These are phyloP conservation scores for Sorghum bicolor DNA, from an alignment of 176 grass and related monocot genomes.

Conservation along the genomic window Sorghum_bicolor_NCBIv3 NC_012872.2:69369501-69370000, in stretches of 20 bases:
- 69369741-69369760: background rate
- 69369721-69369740: background rate
- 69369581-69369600: background rate
- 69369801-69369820: background rate
- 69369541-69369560: constrained; percentile 1
- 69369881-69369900: background rate
- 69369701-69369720: background rate
- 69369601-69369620: background rate
- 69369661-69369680: background rate
- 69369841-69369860: constrained; percentile 2
- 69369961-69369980: background rate
- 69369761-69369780: background rate
- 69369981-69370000: background rate
- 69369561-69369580: background rate
- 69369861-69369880: background rate
- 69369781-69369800: constrained; percentile 18
- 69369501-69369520: background rate
- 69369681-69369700: background rate
- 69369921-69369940: background rate
- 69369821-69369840: constrained; percentile 3
- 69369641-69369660: background rate
- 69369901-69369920: background rate
- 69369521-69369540: background rate
- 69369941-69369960: constrained; percentile 10
- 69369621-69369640: background rate